These are phyloP conservation scores for Hirsutella rhossiliensis DNA, from an alignment of 2,329 filamentous ascomycete species.

Conservation along the genomic window DNA sequence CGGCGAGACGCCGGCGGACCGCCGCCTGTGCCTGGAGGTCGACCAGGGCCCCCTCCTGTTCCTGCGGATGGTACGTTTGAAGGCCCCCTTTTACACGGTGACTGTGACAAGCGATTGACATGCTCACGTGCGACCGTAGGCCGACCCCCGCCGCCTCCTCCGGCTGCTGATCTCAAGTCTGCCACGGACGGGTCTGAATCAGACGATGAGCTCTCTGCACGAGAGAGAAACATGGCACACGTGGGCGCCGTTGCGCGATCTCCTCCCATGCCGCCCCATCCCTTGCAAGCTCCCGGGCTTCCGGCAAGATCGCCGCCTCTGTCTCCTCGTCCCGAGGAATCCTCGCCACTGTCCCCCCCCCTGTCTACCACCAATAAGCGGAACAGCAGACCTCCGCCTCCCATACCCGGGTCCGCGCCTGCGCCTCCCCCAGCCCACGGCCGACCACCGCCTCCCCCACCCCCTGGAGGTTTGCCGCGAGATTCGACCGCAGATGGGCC, in stretches of 20 bases:
- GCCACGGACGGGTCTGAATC: constrained; percentile 73
- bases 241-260: constrained; percentile 21
- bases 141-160: constrained; percentile 45
- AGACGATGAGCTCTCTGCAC: constrained; percentile 69
- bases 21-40: constrained; percentile 35
- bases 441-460: constrained; percentile 57
- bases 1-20: constrained; percentile 21
- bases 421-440: constrained; percentile 34
- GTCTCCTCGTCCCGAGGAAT: constrained; percentile 24
- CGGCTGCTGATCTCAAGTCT: constrained; percentile 43
- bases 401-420: constrained; percentile 46
- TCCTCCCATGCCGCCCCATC: constrained; percentile 31
- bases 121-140: constrained; percentile 27
- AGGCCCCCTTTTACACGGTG: not conserved
- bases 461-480: constrained; percentile 41
- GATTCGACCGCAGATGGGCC: constrained; percentile 47
- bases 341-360: constrained; percentile 32
- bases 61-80: constrained; percentile 46
- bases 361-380: constrained; percentile 33
- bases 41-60: constrained; percentile 45
- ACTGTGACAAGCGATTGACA: not conserved
- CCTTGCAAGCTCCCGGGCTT: constrained; percentile 10
- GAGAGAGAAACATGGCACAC: constrained; percentile 24
- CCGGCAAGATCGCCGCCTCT: constrained; percentile 20
- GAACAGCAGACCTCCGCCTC: constrained; percentile 44